These are phyloP conservation scores for Aspergillus pseudonomiae DNA, from an alignment of 2,329 filamentous ascomycete genomes.

Conservation along the genomic window DNA sequence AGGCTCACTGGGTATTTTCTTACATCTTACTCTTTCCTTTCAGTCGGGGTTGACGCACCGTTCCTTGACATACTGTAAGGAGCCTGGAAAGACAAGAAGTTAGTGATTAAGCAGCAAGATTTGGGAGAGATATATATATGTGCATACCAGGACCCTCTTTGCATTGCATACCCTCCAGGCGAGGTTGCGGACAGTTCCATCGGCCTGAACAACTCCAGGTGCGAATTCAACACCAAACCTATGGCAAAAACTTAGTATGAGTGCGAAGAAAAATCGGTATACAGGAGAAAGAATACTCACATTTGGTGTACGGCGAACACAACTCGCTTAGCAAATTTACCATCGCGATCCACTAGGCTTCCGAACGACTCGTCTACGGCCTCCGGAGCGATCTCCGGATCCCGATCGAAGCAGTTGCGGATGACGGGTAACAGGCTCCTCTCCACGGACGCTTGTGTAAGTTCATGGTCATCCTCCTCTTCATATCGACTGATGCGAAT, in stretches of 20 bases:
- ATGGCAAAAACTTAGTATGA: conserved; percentile 13
- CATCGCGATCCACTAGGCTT: conserved; percentile 78
- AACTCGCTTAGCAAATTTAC: conserved; percentile 85
- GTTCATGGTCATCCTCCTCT: conserved; percentile 61
- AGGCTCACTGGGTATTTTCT: not conserved
- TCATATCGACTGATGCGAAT: conserved; percentile 81
- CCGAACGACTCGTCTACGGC: conserved; percentile 82
- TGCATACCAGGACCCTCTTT: conserved; percentile 85
- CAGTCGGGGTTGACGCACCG: conserved; percentile 63
- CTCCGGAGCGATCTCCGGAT: conserved; percentile 85
- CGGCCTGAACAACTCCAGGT: conserved; percentile 85
- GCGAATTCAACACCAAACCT: conserved; percentile 93
- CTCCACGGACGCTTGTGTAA: conserved; percentile 73
- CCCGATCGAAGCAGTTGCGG: conserved; percentile 88
- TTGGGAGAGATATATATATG: conserved; percentile 9
- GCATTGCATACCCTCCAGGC: conserved; percentile 95
- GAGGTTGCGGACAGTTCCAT: conserved; percentile 86
- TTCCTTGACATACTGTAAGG: conserved; percentile 71
- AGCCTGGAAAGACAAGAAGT: conserved; percentile 51
- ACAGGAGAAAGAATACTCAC: conserved; percentile 51
- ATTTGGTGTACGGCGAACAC: conserved; percentile 95
- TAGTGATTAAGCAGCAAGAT: not conserved
- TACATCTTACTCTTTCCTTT: conserved; percentile 27
- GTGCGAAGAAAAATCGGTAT: not conserved
- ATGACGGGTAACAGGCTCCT: conserved; percentile 77